These are phyloP conservation scores for Endothia cerciana DNA, from an alignment of 2,329 filamentous ascomycete genomes.

Conservation along the genomic window DNA sequence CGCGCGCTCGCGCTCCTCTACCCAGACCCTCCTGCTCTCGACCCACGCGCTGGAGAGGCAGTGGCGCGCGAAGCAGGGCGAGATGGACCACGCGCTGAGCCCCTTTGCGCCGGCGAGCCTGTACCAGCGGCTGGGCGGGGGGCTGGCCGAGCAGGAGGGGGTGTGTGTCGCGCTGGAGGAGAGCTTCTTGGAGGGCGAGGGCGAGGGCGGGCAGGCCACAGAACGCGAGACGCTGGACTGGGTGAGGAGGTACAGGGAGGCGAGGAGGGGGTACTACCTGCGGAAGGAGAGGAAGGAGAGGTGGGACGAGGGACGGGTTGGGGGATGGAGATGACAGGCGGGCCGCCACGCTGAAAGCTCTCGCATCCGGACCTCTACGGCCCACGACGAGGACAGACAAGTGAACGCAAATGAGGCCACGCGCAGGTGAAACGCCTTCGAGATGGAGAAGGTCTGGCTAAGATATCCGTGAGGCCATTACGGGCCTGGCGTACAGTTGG, in stretches of 20 bases:
- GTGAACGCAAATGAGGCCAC: not conserved
- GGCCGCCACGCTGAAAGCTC: not conserved
- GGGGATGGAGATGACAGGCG: constrained; percentile 77
- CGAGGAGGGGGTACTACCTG: constrained; percentile 76
- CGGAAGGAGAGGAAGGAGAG: constrained; percentile 85
- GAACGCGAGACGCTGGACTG: constrained; percentile 88
- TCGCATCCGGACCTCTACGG: not conserved
- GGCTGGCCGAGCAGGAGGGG: constrained; percentile 79
- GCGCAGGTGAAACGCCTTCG: not conserved
- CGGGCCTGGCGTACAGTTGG: not conserved
- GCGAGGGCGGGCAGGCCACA: constrained; percentile 54
- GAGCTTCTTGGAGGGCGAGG: constrained; percentile 77
- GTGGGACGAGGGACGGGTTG: constrained; percentile 95
- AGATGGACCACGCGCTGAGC: constrained; percentile 83
- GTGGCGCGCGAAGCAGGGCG: constrained; percentile 85
- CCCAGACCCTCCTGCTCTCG: constrained; percentile 80
- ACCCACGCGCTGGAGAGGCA: constrained; percentile 88
- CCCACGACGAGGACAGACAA: not conserved
- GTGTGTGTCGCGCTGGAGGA: constrained; percentile 86
- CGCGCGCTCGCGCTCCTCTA: constrained; percentile 65
- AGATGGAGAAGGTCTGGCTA: not conserved
- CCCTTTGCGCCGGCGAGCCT: constrained; percentile 86
- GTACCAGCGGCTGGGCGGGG: constrained; percentile 78
- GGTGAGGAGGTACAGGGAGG: constrained; percentile 79
- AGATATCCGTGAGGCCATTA: not conserved